Evolutionary conservation across 495 filamentous ascomycete genomes (phyloP).

Genomic region (Penicillium odoratum): DNA sequence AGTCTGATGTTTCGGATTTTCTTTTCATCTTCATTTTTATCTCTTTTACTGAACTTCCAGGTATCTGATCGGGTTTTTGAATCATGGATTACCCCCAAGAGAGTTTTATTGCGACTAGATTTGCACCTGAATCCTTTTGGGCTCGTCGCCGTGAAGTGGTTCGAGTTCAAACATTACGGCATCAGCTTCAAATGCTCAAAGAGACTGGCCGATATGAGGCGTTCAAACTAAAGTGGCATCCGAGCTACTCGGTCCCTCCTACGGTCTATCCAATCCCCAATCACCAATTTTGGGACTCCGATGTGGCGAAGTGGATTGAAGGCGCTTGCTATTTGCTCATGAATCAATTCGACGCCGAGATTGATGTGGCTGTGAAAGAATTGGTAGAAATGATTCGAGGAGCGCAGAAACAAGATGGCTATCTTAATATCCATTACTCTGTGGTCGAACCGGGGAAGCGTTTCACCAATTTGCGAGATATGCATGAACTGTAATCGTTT

Average conservation of each 20-base stretch:
- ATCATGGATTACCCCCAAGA: constrained; percentile 37
- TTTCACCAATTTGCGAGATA: constrained; percentile 59
- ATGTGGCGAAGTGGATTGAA: constrained; percentile 62
- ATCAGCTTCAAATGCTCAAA: constrained; percentile 53
- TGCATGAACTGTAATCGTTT: constrained; percentile 57
- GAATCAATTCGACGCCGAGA: constrained; percentile 42
- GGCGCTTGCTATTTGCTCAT: constrained; percentile 56
- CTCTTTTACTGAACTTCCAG: not conserved
- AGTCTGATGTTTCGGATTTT: not conserved
- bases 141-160: constrained; percentile 41
- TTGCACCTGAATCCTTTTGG: constrained; percentile 32
- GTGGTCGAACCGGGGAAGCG: constrained; percentile 51
- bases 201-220: constrained; percentile 56
- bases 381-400: constrained; percentile 53
- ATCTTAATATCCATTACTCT: constrained; percentile 60
- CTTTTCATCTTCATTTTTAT: not conserved
- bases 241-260: constrained; percentile 47
- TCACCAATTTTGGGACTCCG: constrained; percentile 61
- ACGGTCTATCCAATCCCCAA: constrained; percentile 52
- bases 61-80: not conserved
- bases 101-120: constrained; percentile 32
- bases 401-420: constrained; percentile 58
- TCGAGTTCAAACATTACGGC: constrained; percentile 37
- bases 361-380: constrained; percentile 54
- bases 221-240: constrained; percentile 54